These are phyloP conservation scores for Albugo laibachii DNA, from an alignment of 352 stramenopile species.

Conservation along the genomic window DNA sequence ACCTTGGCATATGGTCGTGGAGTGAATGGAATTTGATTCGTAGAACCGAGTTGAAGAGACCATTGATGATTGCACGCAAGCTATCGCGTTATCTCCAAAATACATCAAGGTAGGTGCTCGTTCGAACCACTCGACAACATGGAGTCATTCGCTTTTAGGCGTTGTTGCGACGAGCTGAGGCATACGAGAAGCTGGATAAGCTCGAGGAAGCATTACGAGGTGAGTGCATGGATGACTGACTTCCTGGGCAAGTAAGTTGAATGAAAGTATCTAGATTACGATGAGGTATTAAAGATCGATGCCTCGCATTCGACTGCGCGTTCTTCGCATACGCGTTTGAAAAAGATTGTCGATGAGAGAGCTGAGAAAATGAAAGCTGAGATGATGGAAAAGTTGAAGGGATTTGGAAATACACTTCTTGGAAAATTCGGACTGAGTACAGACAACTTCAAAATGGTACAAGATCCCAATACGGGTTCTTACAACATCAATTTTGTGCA, in stretches of 20 bases:
- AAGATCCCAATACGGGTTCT: conserved; percentile 92
- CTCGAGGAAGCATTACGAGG: conserved; percentile 85
- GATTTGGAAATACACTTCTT: conserved; percentile 96
- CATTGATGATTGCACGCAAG: conserved; percentile 87
- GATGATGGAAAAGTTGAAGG: conserved; percentile 95
- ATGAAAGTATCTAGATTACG: conserved; percentile 37
- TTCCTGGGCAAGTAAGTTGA: conserved; percentile 2
- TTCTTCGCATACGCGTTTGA: conserved; percentile 44
- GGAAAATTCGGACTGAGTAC: conserved; percentile 98
- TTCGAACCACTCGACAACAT: not conserved
- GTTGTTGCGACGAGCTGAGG: conserved; percentile 81
- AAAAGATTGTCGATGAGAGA: conserved; percentile 83
- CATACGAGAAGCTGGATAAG: conserved; percentile 84
- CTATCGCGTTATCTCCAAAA: conserved; percentile 85
- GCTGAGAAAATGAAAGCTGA: conserved; percentile 98
- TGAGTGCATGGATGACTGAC: conserved; percentile 10
- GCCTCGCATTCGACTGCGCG: conserved; percentile 38
- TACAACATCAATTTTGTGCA: conserved; percentile 94
- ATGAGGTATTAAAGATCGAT: conserved; percentile 87
- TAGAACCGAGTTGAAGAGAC: conserved; percentile 65
- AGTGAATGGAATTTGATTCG: not conserved
- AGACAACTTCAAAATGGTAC: conserved; percentile 98
- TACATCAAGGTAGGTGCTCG: conserved; percentile 83
- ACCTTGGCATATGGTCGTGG: not conserved
- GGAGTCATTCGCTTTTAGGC: conserved; percentile 15